Conservation (phyloP, 2,329 filamentous ascomycete genomes). For the Penicillium sp. region DNA sequence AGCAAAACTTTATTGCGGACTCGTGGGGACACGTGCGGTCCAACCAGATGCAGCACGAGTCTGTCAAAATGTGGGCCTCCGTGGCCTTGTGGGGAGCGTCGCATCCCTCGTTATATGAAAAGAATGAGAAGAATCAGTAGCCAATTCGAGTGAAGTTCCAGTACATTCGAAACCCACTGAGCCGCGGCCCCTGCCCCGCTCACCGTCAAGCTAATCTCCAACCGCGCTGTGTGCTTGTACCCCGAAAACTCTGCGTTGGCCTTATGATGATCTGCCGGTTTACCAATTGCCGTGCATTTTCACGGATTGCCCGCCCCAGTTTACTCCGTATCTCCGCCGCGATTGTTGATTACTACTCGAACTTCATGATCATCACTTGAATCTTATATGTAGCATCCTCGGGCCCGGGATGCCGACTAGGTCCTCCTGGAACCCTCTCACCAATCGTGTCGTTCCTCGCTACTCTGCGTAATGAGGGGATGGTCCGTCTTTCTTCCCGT, state of each 20-base stretch:
- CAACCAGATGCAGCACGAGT: slow-evolving; percentile 13
- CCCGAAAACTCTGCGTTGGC: slow-evolving; percentile 11
- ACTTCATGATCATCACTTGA: slow-evolving; percentile 1
- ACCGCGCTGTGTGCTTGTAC: slow-evolving; percentile 10
- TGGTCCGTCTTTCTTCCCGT: slow-evolving; percentile 26
- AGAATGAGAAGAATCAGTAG: neutral
- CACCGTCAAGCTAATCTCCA: slow-evolving; percentile 17
- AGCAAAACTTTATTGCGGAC: slow-evolving; percentile 14
- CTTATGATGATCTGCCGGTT: slow-evolving; percentile 13
- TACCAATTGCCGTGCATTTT: neutral
- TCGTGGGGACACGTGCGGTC: slow-evolving; percentile 10
- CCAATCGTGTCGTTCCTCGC: slow-evolving; percentile 14
- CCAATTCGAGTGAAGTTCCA: slow-evolving; percentile 11
- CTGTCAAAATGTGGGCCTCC: slow-evolving; percentile 10
- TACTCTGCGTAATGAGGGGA: slow-evolving; percentile 36
- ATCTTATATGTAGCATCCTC: slow-evolving; percentile 13
- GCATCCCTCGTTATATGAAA: slow-evolving; percentile 5
- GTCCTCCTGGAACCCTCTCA: slow-evolving; percentile 22
- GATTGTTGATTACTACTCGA: slow-evolving; percentile 6
- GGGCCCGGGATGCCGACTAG: slow-evolving; percentile 11
- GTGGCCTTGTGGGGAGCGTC: slow-evolving; percentile 13
- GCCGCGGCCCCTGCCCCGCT: neutral
- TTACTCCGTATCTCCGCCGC: slow-evolving; percentile 1
- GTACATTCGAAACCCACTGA: slow-evolving; percentile 6
- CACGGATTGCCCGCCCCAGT: neutral